Percentiles rank a stretch among this genome's conserved stretches.
phyloP scores from a whole-genome alignment of 169 alveolate genomes.

The Theileria annulata region DNA sequence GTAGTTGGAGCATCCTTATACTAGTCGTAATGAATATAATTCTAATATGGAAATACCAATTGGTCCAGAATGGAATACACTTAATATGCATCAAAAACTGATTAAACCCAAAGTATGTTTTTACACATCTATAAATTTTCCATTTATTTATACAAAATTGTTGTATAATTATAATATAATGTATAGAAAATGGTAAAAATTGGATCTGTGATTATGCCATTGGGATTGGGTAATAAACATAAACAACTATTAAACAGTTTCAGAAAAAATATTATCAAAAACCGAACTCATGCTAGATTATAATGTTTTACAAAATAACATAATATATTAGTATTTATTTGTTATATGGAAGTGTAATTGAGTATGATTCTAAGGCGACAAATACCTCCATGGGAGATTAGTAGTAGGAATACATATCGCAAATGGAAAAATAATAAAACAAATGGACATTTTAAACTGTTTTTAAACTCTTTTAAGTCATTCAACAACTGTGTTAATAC shows the following conservation, averaged over 20 bases:
- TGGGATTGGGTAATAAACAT: slow-evolving; percentile 44
- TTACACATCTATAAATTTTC: not conserved
- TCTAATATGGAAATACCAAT: slow-evolving; percentile 65
- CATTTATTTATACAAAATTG: not conserved
- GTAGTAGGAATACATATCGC: slow-evolving; percentile 41
- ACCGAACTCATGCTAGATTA: slow-evolving; percentile 49
- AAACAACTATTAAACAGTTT: slow-evolving; percentile 25
- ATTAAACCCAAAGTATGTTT: slow-evolving; percentile 83
- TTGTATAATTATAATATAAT: not conserved
- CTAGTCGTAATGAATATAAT: slow-evolving; percentile 49
- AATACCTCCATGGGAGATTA: slow-evolving; percentile 66
- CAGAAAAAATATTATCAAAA: slow-evolving; percentile 45
- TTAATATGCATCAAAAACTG: slow-evolving; percentile 72
- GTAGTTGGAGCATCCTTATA: slow-evolving; percentile 63
- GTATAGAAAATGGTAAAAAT: slow-evolving; percentile 36
- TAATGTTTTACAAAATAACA: not conserved
- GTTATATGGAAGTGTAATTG: not conserved
- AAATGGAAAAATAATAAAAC: slow-evolving; percentile 20
- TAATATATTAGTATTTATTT: not conserved
- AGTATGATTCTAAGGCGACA: not conserved
- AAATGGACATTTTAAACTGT: not conserved
- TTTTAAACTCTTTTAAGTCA: slow-evolving; percentile 1
- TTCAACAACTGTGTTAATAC: not conserved
- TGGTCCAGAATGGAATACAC: slow-evolving; percentile 85
- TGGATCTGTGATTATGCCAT: slow-evolving; percentile 65